Evolutionary conservation across 495 filamentous ascomycete genomes (phyloP).

Genomic region (Penicillium antarcticum): DNA sequence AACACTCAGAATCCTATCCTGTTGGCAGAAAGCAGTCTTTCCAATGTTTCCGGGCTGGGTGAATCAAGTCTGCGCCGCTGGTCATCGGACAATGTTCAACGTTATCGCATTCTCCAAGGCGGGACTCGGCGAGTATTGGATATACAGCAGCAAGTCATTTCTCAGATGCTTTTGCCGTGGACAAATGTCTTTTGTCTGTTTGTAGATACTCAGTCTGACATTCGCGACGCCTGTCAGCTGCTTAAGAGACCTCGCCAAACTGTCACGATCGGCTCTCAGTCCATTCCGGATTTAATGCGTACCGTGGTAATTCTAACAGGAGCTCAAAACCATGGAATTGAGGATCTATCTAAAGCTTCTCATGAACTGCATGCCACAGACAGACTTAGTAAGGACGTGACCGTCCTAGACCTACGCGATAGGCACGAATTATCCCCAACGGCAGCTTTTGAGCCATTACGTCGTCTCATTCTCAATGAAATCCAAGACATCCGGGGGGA

Average conservation of each 20-base stretch:
- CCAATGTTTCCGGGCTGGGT: not conserved
- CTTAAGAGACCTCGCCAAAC: constrained; percentile 1
- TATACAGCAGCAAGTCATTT: constrained; percentile 6
- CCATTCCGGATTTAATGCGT: not conserved
- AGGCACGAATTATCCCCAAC: constrained; percentile 3
- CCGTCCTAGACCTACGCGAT: constrained; percentile 4
- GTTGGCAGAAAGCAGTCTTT: constrained; percentile 10
- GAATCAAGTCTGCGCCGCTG: not conserved
- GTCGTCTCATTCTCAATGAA: constrained; percentile 1
- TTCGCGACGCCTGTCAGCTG: constrained; percentile 1
- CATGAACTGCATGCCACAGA: not conserved
- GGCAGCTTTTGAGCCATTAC: constrained; percentile 6
- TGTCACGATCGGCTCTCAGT: constrained; percentile 4
- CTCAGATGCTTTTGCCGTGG: constrained; percentile 11
- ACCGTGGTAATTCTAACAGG: constrained; percentile 9
- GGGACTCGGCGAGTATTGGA: constrained; percentile 2
- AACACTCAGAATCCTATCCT: constrained; percentile 7
- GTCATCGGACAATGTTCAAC: constrained; percentile 4
- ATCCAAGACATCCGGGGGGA: not conserved
- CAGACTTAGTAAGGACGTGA: not conserved
- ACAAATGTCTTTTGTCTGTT: constrained; percentile 14
- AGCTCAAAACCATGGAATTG: not conserved
- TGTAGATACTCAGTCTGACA: constrained; percentile 8
- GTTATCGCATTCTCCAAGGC: constrained; percentile 3
- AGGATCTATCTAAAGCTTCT: not conserved